phyloP scores from a whole-genome alignment of 768 basidiomycete species.

The Lepiota venenata region DNA sequence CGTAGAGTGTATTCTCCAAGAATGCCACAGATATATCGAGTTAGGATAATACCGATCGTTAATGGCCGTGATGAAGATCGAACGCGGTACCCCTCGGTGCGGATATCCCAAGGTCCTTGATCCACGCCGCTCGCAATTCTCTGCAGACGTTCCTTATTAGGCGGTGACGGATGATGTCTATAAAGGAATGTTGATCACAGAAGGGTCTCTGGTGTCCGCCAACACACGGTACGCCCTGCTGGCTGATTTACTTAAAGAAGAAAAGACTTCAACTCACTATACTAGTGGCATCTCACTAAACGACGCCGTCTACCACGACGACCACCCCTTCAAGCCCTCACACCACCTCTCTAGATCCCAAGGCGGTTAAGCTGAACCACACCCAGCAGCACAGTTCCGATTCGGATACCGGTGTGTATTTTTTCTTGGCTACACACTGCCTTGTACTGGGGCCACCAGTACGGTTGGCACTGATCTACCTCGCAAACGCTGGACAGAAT shows the following conservation, averaged over 20 bases:
- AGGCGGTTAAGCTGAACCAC: conserved; percentile 1
- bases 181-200: conserved; percentile 52
- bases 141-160: conserved; percentile 57
- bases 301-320: conserved; percentile 44
- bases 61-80: not conserved
- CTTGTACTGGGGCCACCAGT: not conserved
- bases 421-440: too few species aligned
- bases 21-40: conserved; percentile 55
- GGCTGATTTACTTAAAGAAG: not conserved
- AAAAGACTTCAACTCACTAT: not conserved
- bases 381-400: not conserved
- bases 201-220: conserved; percentile 59
- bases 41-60: conserved; percentile 40
- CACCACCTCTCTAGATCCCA: conserved; percentile 34
- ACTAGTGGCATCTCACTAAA: conserved; percentile 45
- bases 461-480: not conserved
- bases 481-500: conserved; percentile 8
- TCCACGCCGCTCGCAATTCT: not conserved
- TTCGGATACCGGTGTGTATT: conserved; percentile 1
- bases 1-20: conserved; percentile 52
- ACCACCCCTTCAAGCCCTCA: conserved; percentile 49
- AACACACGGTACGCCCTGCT: conserved; percentile 50
- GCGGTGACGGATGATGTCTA: conserved; percentile 65
- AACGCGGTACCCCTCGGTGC: not conserved
- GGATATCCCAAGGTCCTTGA: not conserved